Percentiles rank a stretch among this genome's conserved stretches.
phyloP scores from a whole-genome alignment of 768 basidiomycete genomes.

The Termitomyces sp. region DNA sequence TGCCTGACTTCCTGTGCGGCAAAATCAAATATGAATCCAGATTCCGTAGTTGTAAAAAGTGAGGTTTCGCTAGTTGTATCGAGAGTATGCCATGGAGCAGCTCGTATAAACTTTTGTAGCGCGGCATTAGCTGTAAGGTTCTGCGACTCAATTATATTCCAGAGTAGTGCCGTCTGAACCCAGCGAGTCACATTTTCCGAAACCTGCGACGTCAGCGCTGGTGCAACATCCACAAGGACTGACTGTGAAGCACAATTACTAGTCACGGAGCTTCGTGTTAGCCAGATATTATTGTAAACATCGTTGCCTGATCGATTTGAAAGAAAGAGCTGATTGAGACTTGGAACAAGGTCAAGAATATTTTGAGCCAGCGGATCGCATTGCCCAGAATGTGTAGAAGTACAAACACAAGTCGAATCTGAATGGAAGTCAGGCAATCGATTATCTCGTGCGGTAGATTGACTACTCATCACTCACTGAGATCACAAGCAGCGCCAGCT shows the following conservation, averaged over 20 bases:
- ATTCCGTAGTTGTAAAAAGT: constrained; percentile 39
- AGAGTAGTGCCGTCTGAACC: constrained; percentile 59
- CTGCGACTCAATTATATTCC: constrained; percentile 55
- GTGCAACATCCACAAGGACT: constrained; percentile 52
- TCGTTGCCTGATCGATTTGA: constrained; percentile 41
- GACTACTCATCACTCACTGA: constrained; percentile 40
- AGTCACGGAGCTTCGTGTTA: constrained; percentile 42
- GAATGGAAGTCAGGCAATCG: background rate
- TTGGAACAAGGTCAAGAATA: constrained; percentile 48
- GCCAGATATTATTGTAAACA: constrained; percentile 53
- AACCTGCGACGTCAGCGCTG: constrained; percentile 34
- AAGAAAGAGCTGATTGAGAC: constrained; percentile 45
- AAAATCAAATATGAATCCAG: constrained; percentile 61
- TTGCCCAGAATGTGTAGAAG: constrained; percentile 37
- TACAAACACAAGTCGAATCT: constrained; percentile 67
- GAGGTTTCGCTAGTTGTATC: constrained; percentile 36
- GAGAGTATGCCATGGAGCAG: constrained; percentile 48
- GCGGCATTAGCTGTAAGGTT: constrained; percentile 35
- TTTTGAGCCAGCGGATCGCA: constrained; percentile 56
- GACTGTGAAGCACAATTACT: constrained; percentile 53
- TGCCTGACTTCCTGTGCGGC: constrained; percentile 50
- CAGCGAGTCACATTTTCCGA: constrained; percentile 54
- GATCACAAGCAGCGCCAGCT: constrained; percentile 51
- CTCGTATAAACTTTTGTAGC: constrained; percentile 46
- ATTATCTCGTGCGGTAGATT: background rate